Percentiles rank a stretch among this genome's conserved stretches.
phyloP scores from a whole-genome alignment of 2,329 filamentous ascomycete species.

The Penicillium hordei region DNA sequence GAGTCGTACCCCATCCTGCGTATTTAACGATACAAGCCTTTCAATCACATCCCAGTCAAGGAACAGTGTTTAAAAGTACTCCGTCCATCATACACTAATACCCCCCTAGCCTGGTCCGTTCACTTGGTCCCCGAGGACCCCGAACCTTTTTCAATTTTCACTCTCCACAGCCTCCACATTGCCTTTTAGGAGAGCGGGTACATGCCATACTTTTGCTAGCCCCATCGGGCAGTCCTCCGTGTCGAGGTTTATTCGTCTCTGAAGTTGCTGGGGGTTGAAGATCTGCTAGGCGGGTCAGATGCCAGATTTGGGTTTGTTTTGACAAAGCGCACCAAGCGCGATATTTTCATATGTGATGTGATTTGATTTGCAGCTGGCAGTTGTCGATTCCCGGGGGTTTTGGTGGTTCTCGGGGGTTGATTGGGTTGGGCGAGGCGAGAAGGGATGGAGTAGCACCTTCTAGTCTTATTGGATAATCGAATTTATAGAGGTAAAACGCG shows the following conservation, averaged over 20 bases:
- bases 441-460: background rate
- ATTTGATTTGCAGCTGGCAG: background rate
- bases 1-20: background rate
- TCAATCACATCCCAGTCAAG: background rate
- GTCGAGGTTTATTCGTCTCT: background rate
- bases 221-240: background rate
- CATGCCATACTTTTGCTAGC: background rate
- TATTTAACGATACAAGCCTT: background rate
- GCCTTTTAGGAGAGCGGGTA: background rate
- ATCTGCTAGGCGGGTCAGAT: background rate
- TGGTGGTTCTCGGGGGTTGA: background rate
- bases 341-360: background rate
- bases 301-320: background rate
- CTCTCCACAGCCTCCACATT: slow-evolving; percentile 1
- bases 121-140: background rate
- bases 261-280: background rate
- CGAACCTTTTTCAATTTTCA: background rate
- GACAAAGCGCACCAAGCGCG: background rate
- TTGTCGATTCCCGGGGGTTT: background rate
- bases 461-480: background rate
- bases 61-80: background rate
- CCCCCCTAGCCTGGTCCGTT: background rate
- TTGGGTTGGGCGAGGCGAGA: background rate
- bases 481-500: background rate
- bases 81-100: background rate